These are phyloP conservation scores for Dendrobium huoshanense DNA, from an alignment of 106 monocot genomes.

Conservation along the genomic window DNA sequence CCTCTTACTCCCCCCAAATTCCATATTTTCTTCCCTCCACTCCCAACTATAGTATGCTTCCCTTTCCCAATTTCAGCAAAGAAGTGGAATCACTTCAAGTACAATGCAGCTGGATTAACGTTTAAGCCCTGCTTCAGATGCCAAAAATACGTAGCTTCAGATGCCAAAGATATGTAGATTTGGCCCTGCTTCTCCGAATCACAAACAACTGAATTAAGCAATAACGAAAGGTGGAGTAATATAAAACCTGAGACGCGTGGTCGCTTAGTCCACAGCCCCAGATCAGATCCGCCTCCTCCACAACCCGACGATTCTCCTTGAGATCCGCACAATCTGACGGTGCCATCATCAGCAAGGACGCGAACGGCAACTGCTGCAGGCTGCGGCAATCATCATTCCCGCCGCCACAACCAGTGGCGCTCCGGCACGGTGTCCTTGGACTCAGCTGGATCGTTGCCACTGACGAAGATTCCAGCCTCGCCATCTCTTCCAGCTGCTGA, in stretches of 20 bases:
- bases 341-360: slow-evolving; percentile 53
- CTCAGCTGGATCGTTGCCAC: slow-evolving; percentile 8
- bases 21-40: too few species aligned
- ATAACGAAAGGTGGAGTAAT: not conserved
- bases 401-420: slow-evolving; percentile 10
- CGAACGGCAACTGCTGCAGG: slow-evolving; percentile 31
- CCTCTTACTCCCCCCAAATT: not conserved
- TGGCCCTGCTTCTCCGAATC: not conserved
- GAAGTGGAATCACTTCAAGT: too few species aligned
- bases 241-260: slow-evolving; percentile 56
- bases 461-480: slow-evolving; percentile 20
- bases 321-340: slow-evolving; percentile 17
- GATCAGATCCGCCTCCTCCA: slow-evolving; percentile 37
- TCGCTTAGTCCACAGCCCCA: slow-evolving; percentile 32
- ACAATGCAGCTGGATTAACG: not conserved
- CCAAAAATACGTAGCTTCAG: not conserved
- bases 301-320: slow-evolving; percentile 20
- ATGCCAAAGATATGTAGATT: not conserved
- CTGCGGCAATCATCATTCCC: slow-evolving; percentile 7
- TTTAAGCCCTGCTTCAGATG: not conserved
- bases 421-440: slow-evolving; percentile 31
- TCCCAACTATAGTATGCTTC: too few species aligned
- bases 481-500: slow-evolving; percentile 67
- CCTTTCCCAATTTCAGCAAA: too few species aligned
- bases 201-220: not conserved